Base-by-base conservation (phyloP, 441 rosid genomes). In the Corymbia citriodora region DNA sequence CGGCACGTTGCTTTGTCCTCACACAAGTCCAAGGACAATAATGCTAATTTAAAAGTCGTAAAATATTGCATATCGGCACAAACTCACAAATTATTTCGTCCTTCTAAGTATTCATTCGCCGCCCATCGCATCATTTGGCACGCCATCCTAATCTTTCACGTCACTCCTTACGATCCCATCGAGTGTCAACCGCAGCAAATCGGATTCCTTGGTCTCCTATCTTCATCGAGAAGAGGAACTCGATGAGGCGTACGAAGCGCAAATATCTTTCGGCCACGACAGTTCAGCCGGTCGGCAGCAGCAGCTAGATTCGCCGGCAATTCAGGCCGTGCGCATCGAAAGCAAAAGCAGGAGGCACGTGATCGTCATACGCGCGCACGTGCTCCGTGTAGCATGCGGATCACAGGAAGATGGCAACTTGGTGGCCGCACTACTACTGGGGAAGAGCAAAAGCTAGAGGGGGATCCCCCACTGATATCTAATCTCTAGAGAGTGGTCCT, bases 131-230 rank as follows among this genome's bases (percentile, higher is more conserved):
- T n/a, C 6, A n/a, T 16, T 65, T 8, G 65, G 65, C 14, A 4
- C 14, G 10, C 4, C 36, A 65, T n/a, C 5, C 40, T 4, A 13
- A 16, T 65, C 21, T n/a, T 65, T 65, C 0, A 10, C 40, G 19
- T 15, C 74, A 65, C 36, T 0, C 21, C 36, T n/a, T 15, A n/a
- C 74, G 74, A 3, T 65, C 36, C 19, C 36, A 15, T 15, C 45
- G 6, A 40, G 45, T 40, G 1, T 40, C 36, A 3, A 13, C 36
- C 63, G 65, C 10, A 33, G 5, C 40, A 7, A 15, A 17, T n/a
- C 19, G 15, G 36, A 15, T 17, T n/a, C 8, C 1, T n/a, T n/a
- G 18, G 19, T 5, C 79, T 17, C 7, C 7, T 0, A 7, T 45
- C 45, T 17, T 27, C 31, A 12, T 61, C 68, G 31, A 61, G 68